Percentiles rank a stretch among this genome's conserved stretches.
phyloP scores from a whole-genome alignment of 2,329 filamentous ascomycete genomes.

The Botryotinia convoluta region DNA sequence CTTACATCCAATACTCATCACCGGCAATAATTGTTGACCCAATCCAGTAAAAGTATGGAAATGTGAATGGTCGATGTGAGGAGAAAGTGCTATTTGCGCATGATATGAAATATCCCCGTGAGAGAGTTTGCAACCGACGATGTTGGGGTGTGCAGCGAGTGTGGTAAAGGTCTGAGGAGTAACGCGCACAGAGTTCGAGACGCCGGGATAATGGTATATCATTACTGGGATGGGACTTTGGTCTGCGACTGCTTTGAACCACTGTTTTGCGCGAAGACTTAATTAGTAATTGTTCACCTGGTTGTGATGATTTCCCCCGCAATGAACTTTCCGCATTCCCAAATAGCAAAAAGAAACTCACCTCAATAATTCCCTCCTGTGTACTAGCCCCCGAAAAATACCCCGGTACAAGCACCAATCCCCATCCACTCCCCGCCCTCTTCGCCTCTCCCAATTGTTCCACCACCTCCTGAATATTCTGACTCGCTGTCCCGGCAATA shows the following conservation, averaged over 20 bases:
- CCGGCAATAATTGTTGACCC: constrained; percentile 62
- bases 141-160: constrained; percentile 61
- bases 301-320: no score
- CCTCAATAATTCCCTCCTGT: constrained; percentile 56
- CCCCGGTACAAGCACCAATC: constrained; percentile 60
- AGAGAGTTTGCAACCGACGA: constrained; percentile 67
- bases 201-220: constrained; percentile 55
- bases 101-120: constrained; percentile 66
- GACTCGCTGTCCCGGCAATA: constrained; percentile 56
- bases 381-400: constrained; percentile 60
- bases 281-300: constrained; percentile 33
- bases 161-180: constrained; percentile 54
- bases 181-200: constrained; percentile 63
- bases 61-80: constrained; percentile 54
- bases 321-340: constrained; percentile 44
- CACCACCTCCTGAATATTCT: constrained; percentile 56
- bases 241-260: constrained; percentile 18
- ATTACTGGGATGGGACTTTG: constrained; percentile 20
- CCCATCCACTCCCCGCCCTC: constrained; percentile 59
- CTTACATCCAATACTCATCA: constrained; percentile 60
- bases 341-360: constrained; percentile 39
- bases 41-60: constrained; percentile 64
- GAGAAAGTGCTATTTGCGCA: constrained; percentile 57
- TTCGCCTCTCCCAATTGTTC: constrained; percentile 49
- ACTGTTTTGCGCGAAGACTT: constrained; percentile 21